Evolutionary conservation across 2,329 filamentous ascomycete genomes (phyloP).

Genomic region (Diaporthe vexans): DNA sequence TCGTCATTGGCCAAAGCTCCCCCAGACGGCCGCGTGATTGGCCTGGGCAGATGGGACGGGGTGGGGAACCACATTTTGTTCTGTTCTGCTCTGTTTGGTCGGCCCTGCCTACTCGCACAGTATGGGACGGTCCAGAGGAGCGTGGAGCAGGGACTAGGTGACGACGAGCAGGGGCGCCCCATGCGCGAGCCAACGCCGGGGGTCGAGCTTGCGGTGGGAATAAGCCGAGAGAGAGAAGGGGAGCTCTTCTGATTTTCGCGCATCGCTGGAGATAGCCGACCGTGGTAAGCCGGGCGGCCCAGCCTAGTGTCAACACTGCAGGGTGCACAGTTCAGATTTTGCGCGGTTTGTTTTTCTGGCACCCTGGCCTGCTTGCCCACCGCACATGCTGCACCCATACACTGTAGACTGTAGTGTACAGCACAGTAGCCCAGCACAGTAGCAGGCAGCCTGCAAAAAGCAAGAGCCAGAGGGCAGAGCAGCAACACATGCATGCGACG

Average conservation of each 20-base stretch:
- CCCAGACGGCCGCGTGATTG: conserved; percentile 27
- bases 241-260: conserved; percentile 6
- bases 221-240: conserved; percentile 19
- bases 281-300: conserved; percentile 22
- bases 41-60: not conserved
- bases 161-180: conserved; percentile 13
- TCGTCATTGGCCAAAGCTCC: conserved; percentile 38
- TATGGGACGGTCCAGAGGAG: conserved; percentile 29
- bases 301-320: conserved; percentile 29
- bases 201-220: conserved; percentile 35
- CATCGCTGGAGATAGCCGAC: conserved; percentile 34
- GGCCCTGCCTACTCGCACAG: conserved; percentile 17
- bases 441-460: not conserved
- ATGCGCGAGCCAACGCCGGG: conserved; percentile 18
- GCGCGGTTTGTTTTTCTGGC: conserved; percentile 33
- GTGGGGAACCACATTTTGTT: conserved; percentile 19
- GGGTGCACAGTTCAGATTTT: conserved; percentile 36
- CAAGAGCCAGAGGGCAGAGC: no score
- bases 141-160: conserved; percentile 29
- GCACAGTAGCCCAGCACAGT: not conserved
- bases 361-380: conserved; percentile 6
- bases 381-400: conserved; percentile 6
- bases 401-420: no score
- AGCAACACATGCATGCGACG: conserved; percentile 2
- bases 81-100: conserved; percentile 26